Base-by-base conservation (phyloP, 768 basidiomycete genomes). In the Suillus brevipes region DNA sequence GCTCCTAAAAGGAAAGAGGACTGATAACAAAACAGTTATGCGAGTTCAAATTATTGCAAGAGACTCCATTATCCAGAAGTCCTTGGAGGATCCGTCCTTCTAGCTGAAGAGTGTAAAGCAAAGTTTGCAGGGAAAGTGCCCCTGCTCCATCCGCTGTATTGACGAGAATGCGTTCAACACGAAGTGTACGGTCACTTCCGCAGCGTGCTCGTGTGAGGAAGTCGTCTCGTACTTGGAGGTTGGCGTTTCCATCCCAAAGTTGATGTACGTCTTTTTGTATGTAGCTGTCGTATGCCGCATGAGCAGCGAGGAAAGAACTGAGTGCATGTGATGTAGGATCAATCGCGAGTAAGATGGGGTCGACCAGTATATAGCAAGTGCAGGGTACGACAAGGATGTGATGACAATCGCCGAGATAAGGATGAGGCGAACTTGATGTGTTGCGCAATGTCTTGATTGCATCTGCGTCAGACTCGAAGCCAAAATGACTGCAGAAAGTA, bases 391-490 rank as follows among this genome's bases (percentile, higher is more conserved):
- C 63, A 96, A 85, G 16, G 90, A 90, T 62, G 93, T 90, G 73
- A 95, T 95, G 67, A 95, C 92, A 64, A 94, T 85, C 60, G 89
- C 87, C 25, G 91, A 95, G 66, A 94, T 88, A 69, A 96, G 84
- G 74, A 95, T 92, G 60, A 95, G 87, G 61, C 92, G 88, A 63
- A 93, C 92, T 77, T 94, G 94, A 77, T 95, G 92, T 1, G 90
- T 92, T 67, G 94, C 92, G 71, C 31, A 31, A 31, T 31, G 31
- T 31, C 31, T 31, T 31, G 31, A 31, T 31, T 31, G 31, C 92
- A 42, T 50, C 36, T 56, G 42, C 63, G 64, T 66, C 65, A 57
- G 64, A 66, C 28, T 38, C 61, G 65, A 53, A 36, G 23, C 52
- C 20, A 57, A 25, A 50, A 64, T 13, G 25, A 42, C 47, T 38